These are phyloP conservation scores for Goniomonas avonlea DNA, from an alignment of 78 protist genomes.

Conservation along the genomic window DNA sequence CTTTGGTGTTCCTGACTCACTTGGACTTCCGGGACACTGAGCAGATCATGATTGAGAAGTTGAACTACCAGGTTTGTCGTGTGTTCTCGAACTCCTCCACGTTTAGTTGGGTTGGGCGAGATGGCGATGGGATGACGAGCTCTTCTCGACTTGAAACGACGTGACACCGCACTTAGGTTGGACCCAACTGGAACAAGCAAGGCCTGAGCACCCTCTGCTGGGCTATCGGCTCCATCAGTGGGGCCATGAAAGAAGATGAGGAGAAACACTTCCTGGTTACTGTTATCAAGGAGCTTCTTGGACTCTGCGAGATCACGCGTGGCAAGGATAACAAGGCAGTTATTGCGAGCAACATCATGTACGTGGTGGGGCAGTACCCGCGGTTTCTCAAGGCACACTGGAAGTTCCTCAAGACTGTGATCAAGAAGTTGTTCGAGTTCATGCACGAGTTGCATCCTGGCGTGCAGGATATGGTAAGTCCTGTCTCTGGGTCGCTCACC, in stretches of 20 bases:
- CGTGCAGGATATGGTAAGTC: slow-evolving; percentile 93
- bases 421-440: slow-evolving; percentile 94
- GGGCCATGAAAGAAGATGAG: slow-evolving; percentile 81
- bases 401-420: slow-evolving; percentile 95
- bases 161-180: slow-evolving; percentile 15
- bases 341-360: slow-evolving; percentile 97
- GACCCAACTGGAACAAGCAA: slow-evolving; percentile 62
- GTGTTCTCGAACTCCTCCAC: too few relatives aligned
- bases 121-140: too few relatives aligned
- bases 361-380: slow-evolving; percentile 99
- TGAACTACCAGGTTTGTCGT: slow-evolving; percentile 56
- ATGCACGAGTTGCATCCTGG: slow-evolving; percentile 98
- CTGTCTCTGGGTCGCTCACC: too few relatives aligned
- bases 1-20: slow-evolving; percentile 80
- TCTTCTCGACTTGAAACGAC: too few relatives aligned
- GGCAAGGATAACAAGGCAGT: slow-evolving; percentile 98
- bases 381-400: slow-evolving; percentile 89
- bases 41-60: slow-evolving; percentile 70
- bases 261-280: slow-evolving; percentile 95
- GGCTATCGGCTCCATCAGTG: slow-evolving; percentile 98
- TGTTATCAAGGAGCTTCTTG: slow-evolving; percentile 91
- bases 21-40: slow-evolving; percentile 84
- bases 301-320: slow-evolving; percentile 72
- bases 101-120: too few relatives aligned
- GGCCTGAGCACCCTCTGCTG: slow-evolving; percentile 93